These are phyloP conservation scores for Castanopsis chinensis DNA, from an alignment of 306 rosid genomes.

Conservation along the genomic window DNA sequence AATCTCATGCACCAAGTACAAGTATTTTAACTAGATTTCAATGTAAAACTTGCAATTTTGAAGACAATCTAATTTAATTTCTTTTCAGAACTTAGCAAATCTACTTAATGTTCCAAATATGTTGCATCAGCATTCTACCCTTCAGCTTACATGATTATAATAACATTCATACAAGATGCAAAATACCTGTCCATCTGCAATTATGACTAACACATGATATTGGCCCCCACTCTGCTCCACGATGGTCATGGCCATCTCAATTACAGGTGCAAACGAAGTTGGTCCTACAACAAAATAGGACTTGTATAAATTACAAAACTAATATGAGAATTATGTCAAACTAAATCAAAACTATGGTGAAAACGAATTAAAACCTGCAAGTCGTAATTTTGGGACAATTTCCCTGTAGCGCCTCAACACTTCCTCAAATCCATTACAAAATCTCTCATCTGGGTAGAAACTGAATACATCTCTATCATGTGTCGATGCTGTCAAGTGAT, in stretches of 20 bases:
- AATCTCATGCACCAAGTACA: conserved; percentile 14
- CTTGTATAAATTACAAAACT: background rate
- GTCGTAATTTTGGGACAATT: conserved; percentile 73
- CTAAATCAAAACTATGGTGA: background rate
- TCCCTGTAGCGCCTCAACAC: conserved; percentile 73
- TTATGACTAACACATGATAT: conserved; percentile 58
- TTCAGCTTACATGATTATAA: conserved; percentile 6
- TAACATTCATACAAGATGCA: background rate
- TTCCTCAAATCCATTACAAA: conserved; percentile 94
- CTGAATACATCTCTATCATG: conserved; percentile 90
- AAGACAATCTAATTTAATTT: background rate
- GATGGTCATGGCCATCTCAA: conserved; percentile 95
- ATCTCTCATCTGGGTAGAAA: conserved; percentile 68
- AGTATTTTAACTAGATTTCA: background rate
- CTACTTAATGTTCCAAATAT: background rate
- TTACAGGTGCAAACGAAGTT: conserved; percentile 85
- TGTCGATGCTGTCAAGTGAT: conserved; percentile 68
- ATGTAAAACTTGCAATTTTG: background rate
- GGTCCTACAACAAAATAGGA: conserved; percentile 61
- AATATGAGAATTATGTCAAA: conserved; percentile 4
- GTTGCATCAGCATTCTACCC: conserved; percentile 3
- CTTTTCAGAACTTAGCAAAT: background rate
- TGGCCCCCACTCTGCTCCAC: conserved; percentile 93
- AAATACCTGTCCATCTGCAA: conserved; percentile 97
- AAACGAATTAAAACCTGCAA: conserved; percentile 64